phyloP scores from a whole-genome alignment of 139 green algal species.

The Chlamydomonas sphaeroides region DNA sequence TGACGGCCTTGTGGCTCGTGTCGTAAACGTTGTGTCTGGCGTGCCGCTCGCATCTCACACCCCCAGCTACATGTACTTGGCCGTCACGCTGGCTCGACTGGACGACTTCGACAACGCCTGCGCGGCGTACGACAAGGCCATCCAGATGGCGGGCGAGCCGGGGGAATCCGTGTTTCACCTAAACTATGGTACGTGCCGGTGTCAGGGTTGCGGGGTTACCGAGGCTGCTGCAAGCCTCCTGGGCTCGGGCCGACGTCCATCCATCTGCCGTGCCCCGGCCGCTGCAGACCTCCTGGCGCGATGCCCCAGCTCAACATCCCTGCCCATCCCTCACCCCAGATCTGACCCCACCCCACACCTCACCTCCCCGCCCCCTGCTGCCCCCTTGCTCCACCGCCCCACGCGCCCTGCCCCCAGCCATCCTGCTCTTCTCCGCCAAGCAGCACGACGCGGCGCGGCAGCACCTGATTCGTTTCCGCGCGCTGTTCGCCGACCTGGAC shows the following conservation, averaged over 20 bases:
- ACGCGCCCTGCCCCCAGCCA: constrained; percentile 50
- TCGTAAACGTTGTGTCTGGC: too few relatives aligned
- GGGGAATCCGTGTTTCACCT: constrained; percentile 75
- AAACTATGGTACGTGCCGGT: constrained; percentile 75
- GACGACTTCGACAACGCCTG: constrained; percentile 82
- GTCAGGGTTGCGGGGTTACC: too few relatives aligned
- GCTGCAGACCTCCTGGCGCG: too few relatives aligned
- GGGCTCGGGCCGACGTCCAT: too few relatives aligned
- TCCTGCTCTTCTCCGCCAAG: constrained; percentile 63
- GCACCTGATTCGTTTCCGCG: constrained; percentile 54
- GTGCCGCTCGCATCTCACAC: too few relatives aligned
- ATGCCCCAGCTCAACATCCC: too few relatives aligned
- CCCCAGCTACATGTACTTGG: constrained; percentile 82
- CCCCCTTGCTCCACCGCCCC: neutral
- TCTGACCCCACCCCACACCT: too few relatives aligned
- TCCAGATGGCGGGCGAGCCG: constrained; percentile 66
- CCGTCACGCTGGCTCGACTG: constrained; percentile 62
- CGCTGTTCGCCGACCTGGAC: constrained; percentile 53
- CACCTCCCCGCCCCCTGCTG: neutral
- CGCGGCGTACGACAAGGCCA: constrained; percentile 76
- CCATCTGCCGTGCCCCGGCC: too few relatives aligned
- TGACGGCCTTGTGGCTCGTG: too few relatives aligned
- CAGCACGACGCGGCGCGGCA: constrained; percentile 40
- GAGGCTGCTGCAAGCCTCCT: too few relatives aligned
- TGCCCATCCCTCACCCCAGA: too few relatives aligned